Evolutionary conservation across 306 rosid genomes (phyloP).

Genomic region (Cyclanthera cordifolia): DNA sequence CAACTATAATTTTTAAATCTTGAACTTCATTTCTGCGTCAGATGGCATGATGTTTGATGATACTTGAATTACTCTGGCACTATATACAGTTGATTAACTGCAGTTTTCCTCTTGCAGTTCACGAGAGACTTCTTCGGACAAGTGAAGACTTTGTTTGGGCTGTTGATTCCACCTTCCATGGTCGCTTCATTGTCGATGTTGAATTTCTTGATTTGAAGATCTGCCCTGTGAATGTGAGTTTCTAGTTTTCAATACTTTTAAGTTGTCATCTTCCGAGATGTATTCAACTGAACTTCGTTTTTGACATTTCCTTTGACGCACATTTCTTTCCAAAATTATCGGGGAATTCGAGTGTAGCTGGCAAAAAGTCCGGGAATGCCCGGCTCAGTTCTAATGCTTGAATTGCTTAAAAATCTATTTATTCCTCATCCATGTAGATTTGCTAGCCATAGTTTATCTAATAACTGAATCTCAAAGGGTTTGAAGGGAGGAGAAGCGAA

Average conservation of each 20-base stretch:
- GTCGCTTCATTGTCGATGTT: constrained; percentile 69
- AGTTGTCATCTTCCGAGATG: not conserved
- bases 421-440: not conserved
- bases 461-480: not conserved
- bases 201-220: constrained; percentile 82
- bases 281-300: not conserved
- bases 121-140: constrained; percentile 54
- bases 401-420: not conserved
- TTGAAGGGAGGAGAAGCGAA: constrained; percentile 50
- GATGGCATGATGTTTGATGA: not conserved
- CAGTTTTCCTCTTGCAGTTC: constrained; percentile 29
- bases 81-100: constrained; percentile 10
- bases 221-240: constrained; percentile 51
- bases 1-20: not conserved
- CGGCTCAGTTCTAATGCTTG: not conserved
- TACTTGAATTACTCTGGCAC: not conserved
- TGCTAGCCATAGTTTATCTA: not conserved
- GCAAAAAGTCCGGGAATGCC: not conserved
- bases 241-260: constrained; percentile 17
- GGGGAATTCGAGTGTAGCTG: not conserved
- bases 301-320: not conserved
- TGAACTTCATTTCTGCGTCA: not conserved
- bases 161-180: constrained; percentile 43
- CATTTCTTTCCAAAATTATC: not conserved
- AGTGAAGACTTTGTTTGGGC: constrained; percentile 72